These are phyloP conservation scores for Onygenales sp. DNA, from an alignment of 2,329 filamentous ascomycete genomes.

Conservation along the genomic window DNA sequence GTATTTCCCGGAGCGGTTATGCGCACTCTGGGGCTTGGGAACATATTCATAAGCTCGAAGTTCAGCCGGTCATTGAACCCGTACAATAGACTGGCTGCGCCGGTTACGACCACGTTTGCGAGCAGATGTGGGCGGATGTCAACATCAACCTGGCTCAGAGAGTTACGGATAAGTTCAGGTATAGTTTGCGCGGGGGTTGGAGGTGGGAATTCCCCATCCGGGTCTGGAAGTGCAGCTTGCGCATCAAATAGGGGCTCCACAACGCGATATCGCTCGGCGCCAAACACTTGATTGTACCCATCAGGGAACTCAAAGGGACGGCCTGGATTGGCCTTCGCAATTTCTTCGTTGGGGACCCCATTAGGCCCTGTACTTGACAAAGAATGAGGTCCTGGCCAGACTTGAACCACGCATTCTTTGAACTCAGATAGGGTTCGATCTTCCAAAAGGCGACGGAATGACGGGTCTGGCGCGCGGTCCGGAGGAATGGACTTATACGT, in stretches of 20 bases:
- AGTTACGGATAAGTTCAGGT: conserved; percentile 68
- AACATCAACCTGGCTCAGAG: conserved; percentile 72
- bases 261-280: conserved; percentile 73
- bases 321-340: conserved; percentile 61
- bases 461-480: conserved; percentile 49
- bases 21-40: conserved; percentile 77
- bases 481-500: conserved; percentile 61
- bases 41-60: conserved; percentile 69
- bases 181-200: conserved; percentile 69
- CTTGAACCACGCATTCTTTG: conserved; percentile 94
- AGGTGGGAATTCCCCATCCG: conserved; percentile 35
- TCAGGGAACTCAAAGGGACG: conserved; percentile 96
- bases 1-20: conserved; percentile 79
- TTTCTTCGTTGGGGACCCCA: conserved; percentile 62
- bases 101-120: conserved; percentile 85
- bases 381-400: conserved; percentile 73
- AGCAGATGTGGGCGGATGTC: conserved; percentile 78
- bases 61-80: conserved; percentile 88
- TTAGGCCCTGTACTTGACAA: conserved; percentile 43
- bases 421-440: conserved; percentile 90
- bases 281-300: conserved; percentile 92
- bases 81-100: conserved; percentile 75
- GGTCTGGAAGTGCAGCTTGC: conserved; percentile 54
- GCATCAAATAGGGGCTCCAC: conserved; percentile 89
- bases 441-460: conserved; percentile 77